These are phyloP conservation scores for Barnettozyma hawaiiensis DNA, from an alignment of 1,139 yeast genomes.

Conservation along the genomic window DNA sequence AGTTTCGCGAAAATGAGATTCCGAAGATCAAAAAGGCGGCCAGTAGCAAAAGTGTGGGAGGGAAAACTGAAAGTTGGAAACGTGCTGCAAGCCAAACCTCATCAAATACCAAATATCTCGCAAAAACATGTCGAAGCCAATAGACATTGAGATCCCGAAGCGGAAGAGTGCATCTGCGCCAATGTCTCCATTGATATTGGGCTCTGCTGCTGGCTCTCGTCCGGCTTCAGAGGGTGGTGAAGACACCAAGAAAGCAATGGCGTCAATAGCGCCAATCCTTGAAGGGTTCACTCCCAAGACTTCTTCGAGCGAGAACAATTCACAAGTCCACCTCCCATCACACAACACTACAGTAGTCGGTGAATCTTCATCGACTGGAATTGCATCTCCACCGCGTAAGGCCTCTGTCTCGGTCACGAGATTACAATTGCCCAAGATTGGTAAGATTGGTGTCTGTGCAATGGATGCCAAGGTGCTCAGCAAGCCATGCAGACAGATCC, in stretches of 20 bases:
- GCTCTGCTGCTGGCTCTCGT: constrained; percentile 12
- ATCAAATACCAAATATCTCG: background rate
- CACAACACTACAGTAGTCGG: constrained; percentile 25
- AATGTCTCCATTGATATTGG: constrained; percentile 30
- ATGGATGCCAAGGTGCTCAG: constrained; percentile 97
- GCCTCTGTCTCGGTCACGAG: constrained; percentile 27
- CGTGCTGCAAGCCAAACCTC: too few relatives aligned
- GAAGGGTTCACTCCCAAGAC: constrained; percentile 70
- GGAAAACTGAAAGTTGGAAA: too few relatives aligned
- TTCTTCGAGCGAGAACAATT: constrained; percentile 49
- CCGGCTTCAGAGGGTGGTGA: constrained; percentile 16
- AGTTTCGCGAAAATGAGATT: constrained; percentile 1
- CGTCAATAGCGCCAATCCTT: constrained; percentile 71
- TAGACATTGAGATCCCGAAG: constrained; percentile 16
- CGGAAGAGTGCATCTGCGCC: constrained; percentile 16
- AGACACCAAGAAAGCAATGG: constrained; percentile 53
- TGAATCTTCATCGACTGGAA: constrained; percentile 12
- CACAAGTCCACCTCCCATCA: constrained; percentile 32
- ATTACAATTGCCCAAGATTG: constrained; percentile 65
- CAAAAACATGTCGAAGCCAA: constrained; percentile 16
- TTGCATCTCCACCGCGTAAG: constrained; percentile 27
- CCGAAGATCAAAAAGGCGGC: too few relatives aligned
- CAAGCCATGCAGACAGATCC: constrained; percentile 89
- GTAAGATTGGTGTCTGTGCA: constrained; percentile 97
- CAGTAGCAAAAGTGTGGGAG: too few relatives aligned